These are phyloP conservation scores for Colletotrichum lindemuthianum DNA, from an alignment of 2,329 filamentous ascomycete species.

Conservation along the genomic window DNA sequence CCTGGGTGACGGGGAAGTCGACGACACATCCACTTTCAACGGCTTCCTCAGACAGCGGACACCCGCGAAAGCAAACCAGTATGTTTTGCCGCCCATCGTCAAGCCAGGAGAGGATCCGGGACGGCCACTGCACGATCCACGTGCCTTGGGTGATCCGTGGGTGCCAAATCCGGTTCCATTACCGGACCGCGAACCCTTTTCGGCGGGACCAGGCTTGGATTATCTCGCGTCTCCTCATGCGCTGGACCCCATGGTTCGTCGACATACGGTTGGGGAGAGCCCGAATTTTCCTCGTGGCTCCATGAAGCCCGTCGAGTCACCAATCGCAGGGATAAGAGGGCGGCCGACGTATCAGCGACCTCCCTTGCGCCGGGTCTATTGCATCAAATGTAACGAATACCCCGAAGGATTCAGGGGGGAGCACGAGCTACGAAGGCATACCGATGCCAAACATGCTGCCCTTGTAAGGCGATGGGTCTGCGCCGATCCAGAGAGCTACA, in stretches of 20 bases:
- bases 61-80: constrained; percentile 39
- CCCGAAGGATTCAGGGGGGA: constrained; percentile 90
- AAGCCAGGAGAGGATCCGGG: constrained; percentile 47
- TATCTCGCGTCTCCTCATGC: constrained; percentile 45
- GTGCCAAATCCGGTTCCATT: constrained; percentile 38
- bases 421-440: constrained; percentile 81
- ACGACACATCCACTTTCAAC: constrained; percentile 42
- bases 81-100: constrained; percentile 47
- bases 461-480: constrained; percentile 67
- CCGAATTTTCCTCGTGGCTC: constrained; percentile 52
- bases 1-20: constrained; percentile 56
- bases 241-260: constrained; percentile 46
- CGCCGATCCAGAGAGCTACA: constrained; percentile 56
- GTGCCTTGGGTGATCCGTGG: constrained; percentile 52
- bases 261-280: constrained; percentile 59
- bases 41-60: constrained; percentile 31
- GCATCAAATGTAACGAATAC: constrained; percentile 81
- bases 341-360: constrained; percentile 61
- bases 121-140: constrained; percentile 51
- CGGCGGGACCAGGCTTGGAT: constrained; percentile 41
- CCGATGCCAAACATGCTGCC: constrained; percentile 66
- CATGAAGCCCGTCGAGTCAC: constrained; percentile 54
- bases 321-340: constrained; percentile 51
- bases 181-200: constrained; percentile 42
- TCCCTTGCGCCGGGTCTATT: constrained; percentile 78